Evolutionary conservation across 2,329 filamentous ascomycete genomes (phyloP), one percentile per base, ranked within the genome.

Genomic region (Ciborinia camelliae): DNA sequence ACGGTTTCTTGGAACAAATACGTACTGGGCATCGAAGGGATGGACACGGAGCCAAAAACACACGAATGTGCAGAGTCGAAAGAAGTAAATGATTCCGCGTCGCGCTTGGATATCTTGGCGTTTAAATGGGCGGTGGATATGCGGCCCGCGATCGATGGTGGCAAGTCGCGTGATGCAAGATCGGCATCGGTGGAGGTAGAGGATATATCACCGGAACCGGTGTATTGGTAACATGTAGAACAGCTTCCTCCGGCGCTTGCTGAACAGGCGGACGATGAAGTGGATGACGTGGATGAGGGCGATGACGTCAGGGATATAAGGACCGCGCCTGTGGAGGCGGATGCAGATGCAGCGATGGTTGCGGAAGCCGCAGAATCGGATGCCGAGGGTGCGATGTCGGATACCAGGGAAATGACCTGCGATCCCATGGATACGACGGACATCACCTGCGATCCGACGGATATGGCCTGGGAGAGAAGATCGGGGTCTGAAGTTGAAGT

Each of bases 161-260:
- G 55, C 14, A 58, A 10, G n/a, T 35, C 5, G 14, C 55, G 55
- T n/a, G 28, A 12, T 32, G 18, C 12, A 3, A 58, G 9, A 35
- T 23, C 26, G 14, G 28, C 3, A 35, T 47, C 59, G 2, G 20
- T 20, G 7, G 43, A 47, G 43, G 9, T 20, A 47, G 20, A 47
- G n/a, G n/a, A n/a, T n/a, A n/a, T n/a, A n/a, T n/a, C n/a, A n/a
- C 51, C 32, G n/a, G 32, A 54, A 26, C 51, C 32, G 23, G 51
- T 26, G 7, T 58, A 47, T 26, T 58, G 55, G n/a, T 58, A 47
- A 14, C 55, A 58, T 18, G 55, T 35, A 12, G 55, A 58, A 26
- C 39, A 57, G 14, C 35, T 58, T 4, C 12, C 41, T 12, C 20
- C 41, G 20, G 41, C 26, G 14, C 28, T 47, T 12, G 12, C 28